phyloP scores from a whole-genome alignment of 73 alveolate species.

The Halteria grandinella region DNA sequence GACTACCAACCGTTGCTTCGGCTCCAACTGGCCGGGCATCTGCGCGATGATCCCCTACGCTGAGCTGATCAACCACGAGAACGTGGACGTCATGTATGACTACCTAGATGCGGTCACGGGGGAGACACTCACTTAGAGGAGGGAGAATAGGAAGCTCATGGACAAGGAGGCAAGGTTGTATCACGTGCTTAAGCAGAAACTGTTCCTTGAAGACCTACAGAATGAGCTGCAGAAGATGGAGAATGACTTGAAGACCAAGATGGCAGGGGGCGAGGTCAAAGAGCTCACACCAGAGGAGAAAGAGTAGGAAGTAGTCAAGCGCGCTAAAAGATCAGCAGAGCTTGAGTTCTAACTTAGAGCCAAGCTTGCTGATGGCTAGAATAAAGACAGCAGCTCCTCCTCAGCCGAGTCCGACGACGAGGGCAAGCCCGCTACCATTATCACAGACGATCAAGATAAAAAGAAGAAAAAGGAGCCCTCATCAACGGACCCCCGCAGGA shows the following conservation, averaged over 20 bases:
- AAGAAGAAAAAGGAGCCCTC: no score
- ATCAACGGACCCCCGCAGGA: no score
- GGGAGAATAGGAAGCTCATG: conserved; percentile 17
- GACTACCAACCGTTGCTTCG: conserved; percentile 52
- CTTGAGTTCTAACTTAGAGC: conserved; percentile 18
- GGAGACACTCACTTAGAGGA: conserved; percentile 5
- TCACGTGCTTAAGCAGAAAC: conserved; percentile 25
- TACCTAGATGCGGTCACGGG: not conserved
- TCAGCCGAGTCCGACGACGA: conserved; percentile 7
- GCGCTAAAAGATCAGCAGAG: conserved; percentile 15
- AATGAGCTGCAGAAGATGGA: conserved; percentile 35
- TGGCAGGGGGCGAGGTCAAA: not conserved
- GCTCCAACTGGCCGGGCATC: conserved; percentile 55
- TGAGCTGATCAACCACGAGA: conserved; percentile 61
- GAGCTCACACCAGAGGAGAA: not conserved
- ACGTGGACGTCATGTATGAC: conserved; percentile 55
- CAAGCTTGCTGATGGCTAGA: not conserved
- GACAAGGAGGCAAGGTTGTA: conserved; percentile 23
- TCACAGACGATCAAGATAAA: no score
- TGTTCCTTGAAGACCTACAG: conserved; percentile 36
- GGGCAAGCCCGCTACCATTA: no score
- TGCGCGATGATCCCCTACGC: conserved; percentile 54
- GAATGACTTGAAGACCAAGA: not conserved
- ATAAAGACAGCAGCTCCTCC: not conserved
- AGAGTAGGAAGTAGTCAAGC: conserved; percentile 11